phyloP scores from a whole-genome alignment of 306 rosid species.

The Clitoria ternatea region DNA sequence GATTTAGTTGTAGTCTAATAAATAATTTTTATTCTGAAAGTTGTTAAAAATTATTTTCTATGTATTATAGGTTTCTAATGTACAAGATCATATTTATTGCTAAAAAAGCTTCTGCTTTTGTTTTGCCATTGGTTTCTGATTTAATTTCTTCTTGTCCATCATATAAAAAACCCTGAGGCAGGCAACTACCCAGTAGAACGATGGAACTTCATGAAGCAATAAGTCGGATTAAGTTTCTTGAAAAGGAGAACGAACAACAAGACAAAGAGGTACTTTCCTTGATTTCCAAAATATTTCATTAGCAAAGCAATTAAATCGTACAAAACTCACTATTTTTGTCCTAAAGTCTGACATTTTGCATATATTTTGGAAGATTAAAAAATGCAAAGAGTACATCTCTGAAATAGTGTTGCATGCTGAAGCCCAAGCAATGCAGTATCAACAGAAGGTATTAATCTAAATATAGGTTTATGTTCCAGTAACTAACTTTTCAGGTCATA shows the following conservation, averaged over 20 bases:
- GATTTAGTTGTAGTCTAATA: neutral
- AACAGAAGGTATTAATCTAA: constrained; percentile 67
- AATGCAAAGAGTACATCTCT: constrained; percentile 69
- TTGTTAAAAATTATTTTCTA: neutral
- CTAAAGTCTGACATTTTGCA: constrained; percentile 21
- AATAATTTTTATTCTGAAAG: neutral
- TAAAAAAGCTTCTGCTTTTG: neutral
- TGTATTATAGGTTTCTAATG: neutral
- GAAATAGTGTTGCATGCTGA: constrained; percentile 91
- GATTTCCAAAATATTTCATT: neutral
- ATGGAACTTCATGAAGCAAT: constrained; percentile 66
- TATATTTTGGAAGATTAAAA: constrained; percentile 62
- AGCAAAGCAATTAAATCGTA: neutral
- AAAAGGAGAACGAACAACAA: constrained; percentile 65
- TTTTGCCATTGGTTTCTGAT: neutral
- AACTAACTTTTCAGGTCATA: constrained; percentile 4
- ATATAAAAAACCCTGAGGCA: constrained; percentile 32
- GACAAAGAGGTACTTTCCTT: constrained; percentile 63
- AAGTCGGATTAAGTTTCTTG: constrained; percentile 65
- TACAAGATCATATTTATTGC: neutral
- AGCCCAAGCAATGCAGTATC: constrained; percentile 89
- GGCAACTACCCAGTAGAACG: constrained; percentile 41
- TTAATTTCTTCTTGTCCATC: constrained; percentile 11
- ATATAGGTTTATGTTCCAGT: neutral
- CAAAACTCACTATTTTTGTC: neutral